Conservation (phyloP, 106 monocot species). For the Iris macrosiphon region DNA sequence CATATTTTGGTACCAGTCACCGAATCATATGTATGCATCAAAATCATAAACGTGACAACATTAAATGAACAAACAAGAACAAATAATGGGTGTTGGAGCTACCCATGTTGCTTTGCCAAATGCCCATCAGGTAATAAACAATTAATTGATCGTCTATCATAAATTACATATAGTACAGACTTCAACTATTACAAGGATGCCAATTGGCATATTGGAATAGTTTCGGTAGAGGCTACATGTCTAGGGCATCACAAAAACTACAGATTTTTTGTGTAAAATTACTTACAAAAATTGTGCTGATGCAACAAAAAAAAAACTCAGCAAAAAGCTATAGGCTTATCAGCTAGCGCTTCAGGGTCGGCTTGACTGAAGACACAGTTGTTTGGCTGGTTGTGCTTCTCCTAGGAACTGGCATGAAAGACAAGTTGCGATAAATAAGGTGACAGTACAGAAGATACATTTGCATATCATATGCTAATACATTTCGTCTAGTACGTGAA, state of each 20-base stretch:
- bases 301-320: background rate
- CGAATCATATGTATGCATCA: too few relatives aligned
- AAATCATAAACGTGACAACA: too few relatives aligned
- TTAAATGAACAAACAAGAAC: background rate
- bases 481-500: too few relatives aligned
- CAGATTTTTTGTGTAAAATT: background rate
- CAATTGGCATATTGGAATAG: background rate
- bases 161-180: constrained; percentile 13
- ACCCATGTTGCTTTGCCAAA: too few relatives aligned
- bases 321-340: background rate
- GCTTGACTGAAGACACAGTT: constrained; percentile 10
- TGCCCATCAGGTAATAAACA: background rate
- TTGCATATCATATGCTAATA: too few relatives aligned
- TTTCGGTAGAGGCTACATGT: background rate
- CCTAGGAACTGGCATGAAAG: constrained; percentile 11
- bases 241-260: background rate
- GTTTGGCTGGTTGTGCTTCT: constrained; percentile 9
- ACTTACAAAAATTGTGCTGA: background rate
- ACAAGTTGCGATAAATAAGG: background rate
- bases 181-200: background rate
- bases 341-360: constrained; percentile 8
- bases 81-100: too few relatives aligned
- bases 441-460: too few relatives aligned
- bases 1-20: too few relatives aligned
- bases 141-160: background rate